Base-by-base conservation (phyloP, 306 rosid species). In the Bauhinia variegata region DNA sequence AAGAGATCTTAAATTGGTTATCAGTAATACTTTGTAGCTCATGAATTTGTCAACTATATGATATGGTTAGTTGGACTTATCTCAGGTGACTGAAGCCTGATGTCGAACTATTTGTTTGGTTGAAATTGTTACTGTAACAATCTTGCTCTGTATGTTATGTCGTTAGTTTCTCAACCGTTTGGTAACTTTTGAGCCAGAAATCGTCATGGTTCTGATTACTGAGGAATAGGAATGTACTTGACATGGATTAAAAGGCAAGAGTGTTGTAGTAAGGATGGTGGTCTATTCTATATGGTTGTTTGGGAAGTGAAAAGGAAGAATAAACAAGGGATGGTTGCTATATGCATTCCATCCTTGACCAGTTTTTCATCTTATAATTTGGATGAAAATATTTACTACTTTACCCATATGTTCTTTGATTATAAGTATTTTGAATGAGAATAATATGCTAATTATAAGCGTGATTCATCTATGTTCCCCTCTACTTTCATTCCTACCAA, bases 51-150 rank as follows among this genome's bases (percentile, higher is more conserved):
- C 2, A 36, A 6, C 9, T 41, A 18, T 18, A 17, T 9, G 42
- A 23, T 70, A 37, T 63, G 70, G 63, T 33, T 53, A 68, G 16
- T 15, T 58, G 61, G 39, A 2, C 42, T 5, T 59, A 14, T 42
- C 12, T 37, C 31, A 32, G 15, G 33, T 31, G 13, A 13, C 28
- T 41, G 43, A 49, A 14, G 61, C 38, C 57, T 10, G 32, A 50
- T 16, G 18, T 17, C 43, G 12, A 28, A 10, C 11, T 31, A 37
- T 23, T 23, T 42, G 11, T 13, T 42, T 2, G 48, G 48, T 42
- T 42, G 48, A 42, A 1, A 42, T 9, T 4, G 4, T 5, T 4
- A 42, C 2, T 5, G 1, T 8, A n/a, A 37, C 9, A 1, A 47
- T 28, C 5, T 23, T 52, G n/a, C 13, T 31, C 8, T 28, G 18